phyloP scores from a whole-genome alignment of 352 stramenopile species.

The Globisporangium canariense region DNA sequence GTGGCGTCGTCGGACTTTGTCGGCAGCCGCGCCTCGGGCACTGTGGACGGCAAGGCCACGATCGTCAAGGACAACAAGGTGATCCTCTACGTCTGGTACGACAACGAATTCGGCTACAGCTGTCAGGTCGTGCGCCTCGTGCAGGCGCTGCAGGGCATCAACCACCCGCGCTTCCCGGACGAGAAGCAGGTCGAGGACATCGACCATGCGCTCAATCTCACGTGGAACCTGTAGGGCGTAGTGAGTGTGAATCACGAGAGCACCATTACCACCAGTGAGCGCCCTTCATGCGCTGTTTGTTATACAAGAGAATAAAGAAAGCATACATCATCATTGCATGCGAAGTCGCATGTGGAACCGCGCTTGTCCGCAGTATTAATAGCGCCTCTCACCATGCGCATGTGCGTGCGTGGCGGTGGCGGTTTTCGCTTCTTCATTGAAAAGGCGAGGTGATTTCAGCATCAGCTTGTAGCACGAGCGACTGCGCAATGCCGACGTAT shows the following conservation, averaged over 20 bases:
- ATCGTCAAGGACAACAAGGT: constrained; percentile 85
- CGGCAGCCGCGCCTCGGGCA: constrained; percentile 64
- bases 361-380: not conserved
- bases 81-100: constrained; percentile 89
- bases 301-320: not conserved
- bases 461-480: not conserved
- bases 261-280: not conserved
- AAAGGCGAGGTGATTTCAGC: not conserved
- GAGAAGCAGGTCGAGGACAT: constrained; percentile 65
- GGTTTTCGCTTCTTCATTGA: not conserved
- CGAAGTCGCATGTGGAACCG: not conserved
- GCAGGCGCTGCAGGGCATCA: constrained; percentile 77
- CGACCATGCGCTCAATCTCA: constrained; percentile 58
- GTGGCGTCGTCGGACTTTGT: constrained; percentile 85
- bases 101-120: constrained; percentile 90
- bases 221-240: constrained; percentile 30
- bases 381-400: not conserved
- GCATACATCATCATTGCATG: not conserved
- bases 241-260: too few species aligned
- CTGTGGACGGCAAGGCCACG: constrained; percentile 81
- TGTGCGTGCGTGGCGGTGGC: not conserved
- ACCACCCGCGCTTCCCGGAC: constrained; percentile 69
- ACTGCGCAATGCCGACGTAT: not conserved
- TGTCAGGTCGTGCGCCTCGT: constrained; percentile 83
- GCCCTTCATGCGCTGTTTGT: not conserved